A percentile compares a stretch with the other conserved stretches of the same genome.
These are phyloP conservation scores for Pythium apleroticum DNA, from an alignment of 352 stramenopile genomes.

Conservation along the genomic window DNA sequence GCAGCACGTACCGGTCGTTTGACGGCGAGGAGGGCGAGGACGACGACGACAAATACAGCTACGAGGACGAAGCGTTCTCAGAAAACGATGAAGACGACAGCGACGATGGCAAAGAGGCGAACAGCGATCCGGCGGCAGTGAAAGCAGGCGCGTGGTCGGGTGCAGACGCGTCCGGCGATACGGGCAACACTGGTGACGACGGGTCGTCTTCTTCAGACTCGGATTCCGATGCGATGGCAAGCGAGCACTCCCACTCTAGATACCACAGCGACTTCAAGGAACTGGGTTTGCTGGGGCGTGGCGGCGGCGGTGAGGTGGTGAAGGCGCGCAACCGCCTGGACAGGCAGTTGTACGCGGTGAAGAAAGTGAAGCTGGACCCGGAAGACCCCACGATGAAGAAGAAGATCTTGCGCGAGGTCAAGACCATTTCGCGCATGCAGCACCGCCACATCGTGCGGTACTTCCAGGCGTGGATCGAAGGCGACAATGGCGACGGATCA, in stretches of 20 bases:
- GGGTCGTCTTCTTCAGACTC: constrained; percentile 38
- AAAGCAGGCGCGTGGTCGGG: constrained; percentile 1
- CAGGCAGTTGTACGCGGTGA: constrained; percentile 82
- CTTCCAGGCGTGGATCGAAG: constrained; percentile 89
- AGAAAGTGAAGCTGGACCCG: constrained; percentile 84
- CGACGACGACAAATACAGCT: constrained; percentile 35
- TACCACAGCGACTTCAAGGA: constrained; percentile 88
- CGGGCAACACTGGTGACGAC: constrained; percentile 13
- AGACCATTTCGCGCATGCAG: constrained; percentile 95
- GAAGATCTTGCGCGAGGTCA: constrained; percentile 95
- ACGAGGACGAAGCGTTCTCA: constrained; percentile 34
- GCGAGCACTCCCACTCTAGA: constrained; percentile 61
- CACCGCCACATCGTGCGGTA: constrained; percentile 97
- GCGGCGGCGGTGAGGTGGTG: constrained; percentile 81
- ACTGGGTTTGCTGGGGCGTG: constrained; percentile 75
- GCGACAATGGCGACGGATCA: constrained; percentile 45
- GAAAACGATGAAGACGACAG: constrained; percentile 23
- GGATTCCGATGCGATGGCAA: constrained; percentile 32
- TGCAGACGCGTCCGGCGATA: constrained; percentile 16
- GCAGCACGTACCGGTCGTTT: constrained; percentile 22
- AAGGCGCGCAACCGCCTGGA: constrained; percentile 84
- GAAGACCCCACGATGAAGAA: constrained; percentile 92
- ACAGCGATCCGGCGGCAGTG: constrained; percentile 8
- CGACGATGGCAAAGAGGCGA: neutral
- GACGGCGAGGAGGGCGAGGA: constrained; percentile 27